Evolutionary conservation across 495 filamentous ascomycete genomes (phyloP).

Genomic region (Cairneyella variabilis): DNA sequence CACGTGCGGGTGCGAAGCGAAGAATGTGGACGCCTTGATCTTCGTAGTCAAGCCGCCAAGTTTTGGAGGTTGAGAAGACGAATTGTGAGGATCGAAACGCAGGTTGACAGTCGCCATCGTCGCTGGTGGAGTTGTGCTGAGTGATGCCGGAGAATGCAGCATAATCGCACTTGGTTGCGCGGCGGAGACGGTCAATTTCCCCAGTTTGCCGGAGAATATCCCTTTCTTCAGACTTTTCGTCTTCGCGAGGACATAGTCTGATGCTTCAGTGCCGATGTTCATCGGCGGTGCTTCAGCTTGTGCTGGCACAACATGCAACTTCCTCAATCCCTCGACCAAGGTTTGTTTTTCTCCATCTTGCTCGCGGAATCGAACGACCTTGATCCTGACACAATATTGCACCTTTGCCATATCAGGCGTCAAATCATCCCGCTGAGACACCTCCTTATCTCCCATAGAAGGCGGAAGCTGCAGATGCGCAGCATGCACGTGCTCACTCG

Average conservation of each 20-base stretch:
- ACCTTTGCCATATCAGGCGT: constrained; percentile 77
- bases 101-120: constrained; percentile 67
- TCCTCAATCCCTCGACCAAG: constrained; percentile 35
- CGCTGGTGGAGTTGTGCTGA: constrained; percentile 31
- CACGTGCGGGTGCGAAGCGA: constrained; percentile 39
- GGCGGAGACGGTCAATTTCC: constrained; percentile 67
- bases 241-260: constrained; percentile 64
- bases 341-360: constrained; percentile 39
- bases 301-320: constrained; percentile 74
- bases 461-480: constrained; percentile 80
- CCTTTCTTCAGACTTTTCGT: constrained; percentile 77
- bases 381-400: constrained; percentile 66
- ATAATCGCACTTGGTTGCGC: constrained; percentile 68
- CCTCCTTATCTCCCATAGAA: constrained; percentile 63
- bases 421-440: constrained; percentile 66
- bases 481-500: constrained; percentile 55
- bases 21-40: constrained; percentile 74
- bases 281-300: constrained; percentile 74
- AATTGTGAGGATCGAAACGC: constrained; percentile 61
- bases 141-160: constrained; percentile 43
- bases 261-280: constrained; percentile 51
- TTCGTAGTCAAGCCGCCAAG: constrained; percentile 65
- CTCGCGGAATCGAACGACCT: constrained; percentile 28
- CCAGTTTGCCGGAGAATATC: constrained; percentile 72
- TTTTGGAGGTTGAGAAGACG: constrained; percentile 57